Base-by-base conservation (phyloP, 148 eudicot species). In the Drosera capensis region DNA sequence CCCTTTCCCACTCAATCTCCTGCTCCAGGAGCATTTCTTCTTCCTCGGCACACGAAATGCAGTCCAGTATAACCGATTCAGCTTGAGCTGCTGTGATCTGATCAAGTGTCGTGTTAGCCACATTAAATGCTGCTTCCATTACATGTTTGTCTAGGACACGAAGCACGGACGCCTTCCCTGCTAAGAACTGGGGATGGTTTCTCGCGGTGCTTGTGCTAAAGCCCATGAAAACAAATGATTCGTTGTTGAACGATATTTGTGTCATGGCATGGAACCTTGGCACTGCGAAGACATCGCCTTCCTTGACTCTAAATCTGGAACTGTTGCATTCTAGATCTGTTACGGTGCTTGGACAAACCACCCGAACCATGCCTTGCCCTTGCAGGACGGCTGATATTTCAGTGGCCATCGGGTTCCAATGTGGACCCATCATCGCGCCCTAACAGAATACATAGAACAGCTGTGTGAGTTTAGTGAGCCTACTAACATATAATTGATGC, bases 371-470 rank as follows among this genome's bases (percentile, higher is more conserved):
- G 24, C 95, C 97, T 18, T 49, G 65, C 3, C 97, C 97, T 41
- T 78, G 65, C 36, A 78, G 16, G 9, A 80, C 93, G 3, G 75
- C 54, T 0, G 72, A 67, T 31, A 77, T 60, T 62, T 84, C 97
- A 0, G 66, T 57, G 3, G 78, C 84, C 54, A 30, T 60, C 0
- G 87, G 93, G 45, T 88, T 88, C 94, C 94, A 84, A 46, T 80
- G 93, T 1, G 97, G 97, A 34, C 84, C 97, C 93, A 80, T 78
- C 93, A 84, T 88, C 8, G 87, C 56, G 23, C 93, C 95, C 97
- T 88, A n/a, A n/a, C n/a, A n/a, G n/a, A n/a, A n/a, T n/a, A n/a
- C n/a, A n/a, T n/a, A n/a, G n/a, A n/a, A n/a, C n/a, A n/a, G n/a
- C n/a, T n/a, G n/a, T n/a, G n/a, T n/a, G n/a, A n/a, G n/a, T n/a